Conservation (phyloP, 2,329 filamentous ascomycete genomes). For the Orbilia blumenaviensis region DNA sequence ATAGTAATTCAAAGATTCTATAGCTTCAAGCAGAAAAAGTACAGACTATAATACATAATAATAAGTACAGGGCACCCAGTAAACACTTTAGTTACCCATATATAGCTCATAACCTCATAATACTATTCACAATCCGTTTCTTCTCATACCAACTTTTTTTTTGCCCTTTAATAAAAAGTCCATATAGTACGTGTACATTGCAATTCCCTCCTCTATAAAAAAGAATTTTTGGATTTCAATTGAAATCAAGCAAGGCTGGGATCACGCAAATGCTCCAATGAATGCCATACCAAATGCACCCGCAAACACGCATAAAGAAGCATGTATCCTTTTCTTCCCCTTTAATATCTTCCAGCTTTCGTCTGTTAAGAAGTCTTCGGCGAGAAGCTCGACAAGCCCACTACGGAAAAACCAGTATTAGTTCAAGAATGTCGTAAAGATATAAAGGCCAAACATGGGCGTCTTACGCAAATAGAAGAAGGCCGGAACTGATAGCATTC, state of each 20-base stretch:
- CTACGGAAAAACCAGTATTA: slow-evolving; percentile 57
- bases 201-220: background rate
- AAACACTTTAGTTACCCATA: background rate
- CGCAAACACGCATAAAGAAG: slow-evolving; percentile 71
- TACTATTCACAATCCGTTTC: background rate
- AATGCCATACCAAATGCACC: slow-evolving; percentile 75
- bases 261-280: slow-evolving; percentile 69
- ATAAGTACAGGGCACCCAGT: background rate
- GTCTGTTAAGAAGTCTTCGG: slow-evolving; percentile 72
- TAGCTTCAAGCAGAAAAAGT: background rate
- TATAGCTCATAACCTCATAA: background rate
- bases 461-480: slow-evolving; percentile 56
- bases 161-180: background rate
- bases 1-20: background rate
- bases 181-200: background rate
- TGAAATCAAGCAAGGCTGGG: background rate
- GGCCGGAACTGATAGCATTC: slow-evolving; percentile 66
- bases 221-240: background rate
- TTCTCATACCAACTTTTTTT: background rate
- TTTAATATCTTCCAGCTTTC: slow-evolving; percentile 65
- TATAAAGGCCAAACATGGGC: slow-evolving; percentile 67
- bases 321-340: slow-evolving; percentile 70
- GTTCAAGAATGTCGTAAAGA: background rate
- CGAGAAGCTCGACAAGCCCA: slow-evolving; percentile 71
- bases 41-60: slow-evolving; percentile 6